Conservation (phyloP, 1,139 yeast genomes). For the Diutina siamensis region DNA sequence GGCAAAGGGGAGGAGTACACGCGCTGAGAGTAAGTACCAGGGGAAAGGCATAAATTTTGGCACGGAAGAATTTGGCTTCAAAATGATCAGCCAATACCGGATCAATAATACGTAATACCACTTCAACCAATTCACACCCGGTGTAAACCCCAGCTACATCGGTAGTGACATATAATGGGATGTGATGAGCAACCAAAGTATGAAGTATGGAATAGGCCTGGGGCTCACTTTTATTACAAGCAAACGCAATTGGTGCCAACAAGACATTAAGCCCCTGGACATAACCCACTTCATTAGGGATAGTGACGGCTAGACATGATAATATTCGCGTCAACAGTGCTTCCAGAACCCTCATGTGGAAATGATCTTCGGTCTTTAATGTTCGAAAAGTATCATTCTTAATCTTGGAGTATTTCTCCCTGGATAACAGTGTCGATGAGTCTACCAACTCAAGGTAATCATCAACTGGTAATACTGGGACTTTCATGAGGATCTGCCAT, state of each 20-base stretch:
- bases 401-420: constrained; percentile 52
- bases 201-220: constrained; percentile 72
- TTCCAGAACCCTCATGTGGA: constrained; percentile 59
- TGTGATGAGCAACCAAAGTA: constrained; percentile 42
- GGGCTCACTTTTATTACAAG: constrained; percentile 66
- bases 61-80: constrained; percentile 54
- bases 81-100: constrained; percentile 54
- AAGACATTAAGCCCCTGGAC: constrained; percentile 90
- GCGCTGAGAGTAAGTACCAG: constrained; percentile 80
- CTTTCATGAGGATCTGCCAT: constrained; percentile 70
- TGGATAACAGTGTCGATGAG: constrained; percentile 30
- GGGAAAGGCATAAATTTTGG: constrained; percentile 85
- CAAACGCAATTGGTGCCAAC: constrained; percentile 73
- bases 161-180: constrained; percentile 73
- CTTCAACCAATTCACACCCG: constrained; percentile 59
- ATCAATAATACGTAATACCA: constrained; percentile 61
- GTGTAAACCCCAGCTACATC: constrained; percentile 77
- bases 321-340: constrained; percentile 56
- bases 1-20: constrained; percentile 75
- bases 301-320: constrained; percentile 58
- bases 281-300: constrained; percentile 33
- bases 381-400: constrained; percentile 84
- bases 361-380: constrained; percentile 59
- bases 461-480: constrained; percentile 44
- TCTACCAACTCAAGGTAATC: constrained; percentile 45